Conservation (phyloP, 2,329 filamentous ascomycete genomes). For the Alternaria sp. region DNA sequence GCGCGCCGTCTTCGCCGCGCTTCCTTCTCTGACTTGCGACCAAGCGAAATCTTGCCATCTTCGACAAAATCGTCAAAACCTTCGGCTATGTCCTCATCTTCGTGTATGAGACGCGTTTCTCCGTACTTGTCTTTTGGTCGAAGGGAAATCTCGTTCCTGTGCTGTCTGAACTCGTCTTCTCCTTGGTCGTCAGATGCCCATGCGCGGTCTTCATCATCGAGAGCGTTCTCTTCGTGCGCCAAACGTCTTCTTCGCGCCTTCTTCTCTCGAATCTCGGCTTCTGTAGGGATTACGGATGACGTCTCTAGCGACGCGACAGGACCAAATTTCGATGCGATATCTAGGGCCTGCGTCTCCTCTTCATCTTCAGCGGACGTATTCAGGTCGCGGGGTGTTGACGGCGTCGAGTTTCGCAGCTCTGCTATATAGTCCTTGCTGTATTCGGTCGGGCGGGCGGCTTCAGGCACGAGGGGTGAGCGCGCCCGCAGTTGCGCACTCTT, state of each 20-base stretch:
- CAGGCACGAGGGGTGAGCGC: slow-evolving; percentile 54
- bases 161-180: slow-evolving; percentile 48
- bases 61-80: slow-evolving; percentile 93
- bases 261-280: slow-evolving; percentile 86
- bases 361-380: slow-evolving; percentile 44
- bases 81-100: slow-evolving; percentile 92
- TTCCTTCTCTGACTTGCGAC: slow-evolving; percentile 78
- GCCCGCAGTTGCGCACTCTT: slow-evolving; percentile 69
- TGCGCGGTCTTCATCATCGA: slow-evolving; percentile 56
- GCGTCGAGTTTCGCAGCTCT: slow-evolving; percentile 84
- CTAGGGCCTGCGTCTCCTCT: slow-evolving; percentile 55
- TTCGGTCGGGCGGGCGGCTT: slow-evolving; percentile 61
- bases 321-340: slow-evolving; percentile 65
- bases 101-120: slow-evolving; percentile 75
- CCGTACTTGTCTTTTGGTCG: slow-evolving; percentile 66
- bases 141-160: slow-evolving; percentile 54
- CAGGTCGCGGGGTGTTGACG: slow-evolving; percentile 75
- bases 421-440: slow-evolving; percentile 89
- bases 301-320: slow-evolving; percentile 47
- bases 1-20: slow-evolving; percentile 68
- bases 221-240: slow-evolving; percentile 70
- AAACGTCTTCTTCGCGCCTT: slow-evolving; percentile 86
- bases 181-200: slow-evolving; percentile 49
- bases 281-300: slow-evolving; percentile 70
- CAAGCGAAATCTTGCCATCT: slow-evolving; percentile 79